phyloP scores from a whole-genome alignment of 2,329 filamentous ascomycete species.

The Amauroascus verrucosus region DNA sequence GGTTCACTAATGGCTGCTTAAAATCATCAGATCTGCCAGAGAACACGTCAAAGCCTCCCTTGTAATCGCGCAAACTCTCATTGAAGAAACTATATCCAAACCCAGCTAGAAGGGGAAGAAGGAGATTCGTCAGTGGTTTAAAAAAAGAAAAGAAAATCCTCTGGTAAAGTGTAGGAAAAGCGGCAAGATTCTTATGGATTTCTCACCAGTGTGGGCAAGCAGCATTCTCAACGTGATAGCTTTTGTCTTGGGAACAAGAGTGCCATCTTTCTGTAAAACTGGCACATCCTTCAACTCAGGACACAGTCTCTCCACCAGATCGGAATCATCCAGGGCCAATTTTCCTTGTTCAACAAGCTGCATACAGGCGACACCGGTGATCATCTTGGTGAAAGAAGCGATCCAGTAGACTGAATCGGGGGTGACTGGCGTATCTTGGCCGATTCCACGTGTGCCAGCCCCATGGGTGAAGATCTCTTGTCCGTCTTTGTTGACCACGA shows the following conservation, averaged over 20 bases:
- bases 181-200: too few species aligned
- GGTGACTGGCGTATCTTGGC: constrained; percentile 43
- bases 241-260: constrained; percentile 35
- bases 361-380: constrained; percentile 39
- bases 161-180: too few species aligned
- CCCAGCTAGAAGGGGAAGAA: constrained; percentile 33
- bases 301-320: constrained; percentile 31
- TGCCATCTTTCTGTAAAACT: constrained; percentile 31
- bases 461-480: constrained; percentile 42
- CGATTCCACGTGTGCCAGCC: constrained; percentile 39
- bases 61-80: constrained; percentile 39
- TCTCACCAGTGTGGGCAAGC: constrained; percentile 38
- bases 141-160: too few species aligned
- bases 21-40: constrained; percentile 52
- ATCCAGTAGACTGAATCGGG: constrained; percentile 53
- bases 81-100: constrained; percentile 51
- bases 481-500: constrained; percentile 41
- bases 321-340: constrained; percentile 34
- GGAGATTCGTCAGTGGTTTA: too few species aligned
- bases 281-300: constrained; percentile 38
- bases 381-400: constrained; percentile 43
- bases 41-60: constrained; percentile 36
- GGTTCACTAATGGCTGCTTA: constrained; percentile 47
- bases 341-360: constrained; percentile 39
- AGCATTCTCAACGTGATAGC: constrained; percentile 50